Conservation (phyloP, 345 rosid genomes). For the Dovyalis caffra region DNA sequence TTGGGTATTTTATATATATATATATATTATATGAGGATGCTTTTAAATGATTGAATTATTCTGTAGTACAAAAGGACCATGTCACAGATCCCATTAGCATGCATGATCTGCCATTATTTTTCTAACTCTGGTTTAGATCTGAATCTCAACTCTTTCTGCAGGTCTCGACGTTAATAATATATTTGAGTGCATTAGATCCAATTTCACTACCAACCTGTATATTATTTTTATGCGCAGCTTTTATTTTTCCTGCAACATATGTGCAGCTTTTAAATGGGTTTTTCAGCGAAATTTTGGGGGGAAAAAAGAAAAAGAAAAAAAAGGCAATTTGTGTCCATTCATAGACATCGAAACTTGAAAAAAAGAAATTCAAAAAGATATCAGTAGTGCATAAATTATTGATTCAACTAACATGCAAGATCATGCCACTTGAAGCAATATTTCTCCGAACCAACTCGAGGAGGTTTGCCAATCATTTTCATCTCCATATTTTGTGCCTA, state of each 20-base stretch:
- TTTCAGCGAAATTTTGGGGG: neutral
- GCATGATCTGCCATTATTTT: neutral
- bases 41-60: neutral
- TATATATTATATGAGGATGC: neutral
- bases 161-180: too few relatives aligned
- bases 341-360: neutral
- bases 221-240: neutral
- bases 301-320: too few relatives aligned
- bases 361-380: neutral
- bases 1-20: too few relatives aligned
- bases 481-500: neutral
- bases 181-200: constrained; percentile 10
- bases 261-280: neutral
- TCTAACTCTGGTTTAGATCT: constrained; percentile 20
- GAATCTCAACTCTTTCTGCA: constrained; percentile 8
- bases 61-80: constrained; percentile 1
- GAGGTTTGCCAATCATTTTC: constrained; percentile 16
- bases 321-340: too few relatives aligned
- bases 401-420: constrained; percentile 13
- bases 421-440: constrained; percentile 1
- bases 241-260: neutral
- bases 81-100: constrained; percentile 9
- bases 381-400: neutral
- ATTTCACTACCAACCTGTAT: neutral
- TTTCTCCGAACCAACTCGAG: constrained; percentile 13